Evolutionary conservation across 2,329 filamentous ascomycete genomes (phyloP).

Genomic region (Fusarium haematococcum): DNA sequence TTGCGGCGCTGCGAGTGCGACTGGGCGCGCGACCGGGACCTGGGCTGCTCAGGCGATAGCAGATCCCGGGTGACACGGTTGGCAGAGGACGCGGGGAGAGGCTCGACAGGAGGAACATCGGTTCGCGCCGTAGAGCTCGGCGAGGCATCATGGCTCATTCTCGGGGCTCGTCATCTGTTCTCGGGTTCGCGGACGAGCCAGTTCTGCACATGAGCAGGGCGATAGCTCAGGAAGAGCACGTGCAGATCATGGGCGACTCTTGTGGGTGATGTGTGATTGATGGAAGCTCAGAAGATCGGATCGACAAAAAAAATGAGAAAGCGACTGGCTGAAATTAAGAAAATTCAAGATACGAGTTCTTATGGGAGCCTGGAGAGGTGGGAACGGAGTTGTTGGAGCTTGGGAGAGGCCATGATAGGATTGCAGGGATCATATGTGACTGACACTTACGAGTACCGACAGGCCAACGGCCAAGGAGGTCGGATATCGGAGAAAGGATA

Average conservation of each 20-base stretch:
- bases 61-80: slow-evolving; percentile 36
- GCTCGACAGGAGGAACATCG: slow-evolving; percentile 36
- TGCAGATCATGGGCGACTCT: slow-evolving; percentile 40
- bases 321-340: slow-evolving; percentile 10
- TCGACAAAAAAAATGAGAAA: slow-evolving; percentile 1
- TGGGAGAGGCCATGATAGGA: slow-evolving; percentile 41
- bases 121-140: slow-evolving; percentile 54
- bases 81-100: slow-evolving; percentile 19
- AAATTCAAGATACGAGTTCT: slow-evolving; percentile 14
- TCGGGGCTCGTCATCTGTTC: slow-evolving; percentile 51
- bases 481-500: slow-evolving; percentile 27
- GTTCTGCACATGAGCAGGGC: slow-evolving; percentile 48
- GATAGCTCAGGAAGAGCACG: slow-evolving; percentile 41
- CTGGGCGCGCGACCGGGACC: slow-evolving; percentile 34
- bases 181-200: slow-evolving; percentile 40
- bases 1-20: slow-evolving; percentile 49
- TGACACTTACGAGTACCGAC: slow-evolving; percentile 11
- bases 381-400: slow-evolving; percentile 26
- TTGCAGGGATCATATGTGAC: slow-evolving; percentile 38
- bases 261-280: slow-evolving; percentile 1
- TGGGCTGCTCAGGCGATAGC: slow-evolving; percentile 22
- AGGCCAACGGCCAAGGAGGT: slow-evolving; percentile 9
- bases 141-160: slow-evolving; percentile 65
- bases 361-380: slow-evolving; percentile 21
- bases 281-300: not conserved